phyloP scores from a whole-genome alignment of 2,329 filamentous ascomycete species.

The Neonectria faginata region DNA sequence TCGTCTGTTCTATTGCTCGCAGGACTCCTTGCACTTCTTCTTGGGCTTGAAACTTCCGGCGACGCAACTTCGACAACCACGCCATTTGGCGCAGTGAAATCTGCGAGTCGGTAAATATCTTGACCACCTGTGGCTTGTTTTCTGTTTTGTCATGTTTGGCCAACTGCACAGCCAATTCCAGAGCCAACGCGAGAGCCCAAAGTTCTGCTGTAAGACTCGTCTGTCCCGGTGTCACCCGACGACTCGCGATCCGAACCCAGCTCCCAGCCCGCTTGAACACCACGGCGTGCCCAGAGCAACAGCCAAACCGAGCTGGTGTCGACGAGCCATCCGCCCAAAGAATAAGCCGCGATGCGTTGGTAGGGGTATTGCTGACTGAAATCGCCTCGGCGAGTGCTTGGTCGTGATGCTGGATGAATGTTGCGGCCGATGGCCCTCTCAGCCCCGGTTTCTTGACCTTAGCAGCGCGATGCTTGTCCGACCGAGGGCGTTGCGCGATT shows the following conservation, averaged over 20 bases:
- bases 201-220: constrained; percentile 12
- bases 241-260: constrained; percentile 30
- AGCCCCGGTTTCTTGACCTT: background rate
- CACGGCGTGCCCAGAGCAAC: constrained; percentile 8
- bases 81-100: background rate
- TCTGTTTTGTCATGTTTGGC: background rate
- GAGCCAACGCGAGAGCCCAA: constrained; percentile 26
- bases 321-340: constrained; percentile 31
- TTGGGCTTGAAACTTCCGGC: background rate
- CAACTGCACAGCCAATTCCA: constrained; percentile 26
- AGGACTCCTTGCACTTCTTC: background rate
- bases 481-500: background rate
- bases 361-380: background rate
- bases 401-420: background rate
- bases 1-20: background rate
- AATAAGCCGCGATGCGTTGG: constrained; percentile 10
- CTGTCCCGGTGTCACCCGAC: background rate
- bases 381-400: constrained; percentile 16
- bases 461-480: background rate
- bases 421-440: background rate
- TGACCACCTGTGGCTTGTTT: constrained; percentile 9
- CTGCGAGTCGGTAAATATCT: constrained; percentile 30
- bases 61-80: background rate
- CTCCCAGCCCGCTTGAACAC: constrained; percentile 9
- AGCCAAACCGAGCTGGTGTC: background rate